Conservation (phyloP, 2,329 filamentous ascomycete species). For the Trichophyton equinum region DNA sequence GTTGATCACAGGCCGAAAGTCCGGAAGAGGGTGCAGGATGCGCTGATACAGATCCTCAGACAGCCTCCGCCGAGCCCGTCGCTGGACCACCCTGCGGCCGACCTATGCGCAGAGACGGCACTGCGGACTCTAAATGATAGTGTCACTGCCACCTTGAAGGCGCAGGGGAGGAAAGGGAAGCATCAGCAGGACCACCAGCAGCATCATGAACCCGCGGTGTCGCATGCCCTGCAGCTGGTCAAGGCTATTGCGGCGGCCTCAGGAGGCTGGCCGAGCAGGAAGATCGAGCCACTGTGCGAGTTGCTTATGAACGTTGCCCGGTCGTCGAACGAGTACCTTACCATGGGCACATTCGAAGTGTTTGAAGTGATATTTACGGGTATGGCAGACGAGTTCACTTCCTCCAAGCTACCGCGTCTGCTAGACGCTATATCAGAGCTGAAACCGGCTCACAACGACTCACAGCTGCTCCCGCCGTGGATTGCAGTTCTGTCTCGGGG, state of each 20-base stretch:
- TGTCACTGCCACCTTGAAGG: constrained; percentile 54
- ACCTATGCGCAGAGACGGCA: constrained; percentile 89
- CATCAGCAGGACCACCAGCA: constrained; percentile 31
- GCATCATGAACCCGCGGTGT: constrained; percentile 66
- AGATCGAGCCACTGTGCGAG: constrained; percentile 86
- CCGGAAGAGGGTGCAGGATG: constrained; percentile 83
- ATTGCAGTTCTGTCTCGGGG: constrained; percentile 88
- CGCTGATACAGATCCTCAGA: constrained; percentile 67
- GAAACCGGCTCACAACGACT: constrained; percentile 83
- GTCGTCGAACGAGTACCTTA: constrained; percentile 88
- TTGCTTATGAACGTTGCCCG: constrained; percentile 76
- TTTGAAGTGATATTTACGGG: constrained; percentile 95
- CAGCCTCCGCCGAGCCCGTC: constrained; percentile 82
- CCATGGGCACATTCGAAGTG: constrained; percentile 90
- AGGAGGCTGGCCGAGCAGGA: constrained; percentile 90
- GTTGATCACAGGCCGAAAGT: constrained; percentile 87
- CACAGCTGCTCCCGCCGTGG: constrained; percentile 89
- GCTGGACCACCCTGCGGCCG: constrained; percentile 83
- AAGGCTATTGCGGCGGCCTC: constrained; percentile 79
- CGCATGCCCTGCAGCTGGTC: constrained; percentile 83
- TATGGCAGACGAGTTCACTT: constrained; percentile 77
- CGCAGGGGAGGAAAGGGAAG: constrained; percentile 57
- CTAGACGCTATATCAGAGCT: constrained; percentile 86
- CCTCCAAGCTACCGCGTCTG: constrained; percentile 75
- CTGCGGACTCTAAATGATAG: constrained; percentile 63